A percentile compares a stretch with the other conserved stretches of the same genome.
phyloP scores from a whole-genome alignment of 768 basidiomycete species.

The Exidia glandulosa region DNA sequence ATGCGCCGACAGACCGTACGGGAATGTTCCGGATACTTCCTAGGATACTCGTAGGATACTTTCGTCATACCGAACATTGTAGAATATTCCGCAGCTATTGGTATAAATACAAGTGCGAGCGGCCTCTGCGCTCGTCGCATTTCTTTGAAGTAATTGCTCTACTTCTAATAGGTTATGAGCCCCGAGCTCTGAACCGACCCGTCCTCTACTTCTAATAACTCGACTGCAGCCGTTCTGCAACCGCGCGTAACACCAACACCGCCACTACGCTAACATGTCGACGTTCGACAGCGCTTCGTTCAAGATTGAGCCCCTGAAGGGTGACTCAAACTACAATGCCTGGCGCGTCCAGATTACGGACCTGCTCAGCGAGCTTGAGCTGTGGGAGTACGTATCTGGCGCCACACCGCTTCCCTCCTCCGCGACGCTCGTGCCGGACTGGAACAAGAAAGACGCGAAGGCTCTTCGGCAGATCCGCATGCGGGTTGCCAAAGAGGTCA shows the following conservation, averaged over 20 bases:
- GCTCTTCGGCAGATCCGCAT: constrained; percentile 23
- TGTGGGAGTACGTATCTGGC: background rate
- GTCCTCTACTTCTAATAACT: background rate
- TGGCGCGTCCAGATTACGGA: background rate
- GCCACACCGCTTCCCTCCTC: background rate
- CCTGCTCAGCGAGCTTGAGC: background rate
- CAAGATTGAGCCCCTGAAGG: background rate
- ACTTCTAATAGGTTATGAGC: background rate
- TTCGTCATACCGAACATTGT: background rate
- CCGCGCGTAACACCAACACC: background rate
- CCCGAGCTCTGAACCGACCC: background rate
- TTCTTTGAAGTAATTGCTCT: background rate
- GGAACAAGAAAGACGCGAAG: constrained; percentile 20
- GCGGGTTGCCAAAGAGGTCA: constrained; percentile 15
- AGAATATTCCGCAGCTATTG: background rate
- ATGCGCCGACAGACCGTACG: no score
- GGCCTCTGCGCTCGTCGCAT: no score
- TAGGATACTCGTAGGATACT: background rate
- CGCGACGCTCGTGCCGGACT: constrained; percentile 4
- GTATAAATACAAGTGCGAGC: background rate
- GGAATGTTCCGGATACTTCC: background rate
- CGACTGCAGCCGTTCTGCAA: background rate
- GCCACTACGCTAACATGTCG: background rate
- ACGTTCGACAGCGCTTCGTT: no score
- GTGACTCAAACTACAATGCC: background rate